These are phyloP conservation scores for Penicillium nucicola DNA, from an alignment of 495 filamentous ascomycete species.

Conservation along the genomic window DNA sequence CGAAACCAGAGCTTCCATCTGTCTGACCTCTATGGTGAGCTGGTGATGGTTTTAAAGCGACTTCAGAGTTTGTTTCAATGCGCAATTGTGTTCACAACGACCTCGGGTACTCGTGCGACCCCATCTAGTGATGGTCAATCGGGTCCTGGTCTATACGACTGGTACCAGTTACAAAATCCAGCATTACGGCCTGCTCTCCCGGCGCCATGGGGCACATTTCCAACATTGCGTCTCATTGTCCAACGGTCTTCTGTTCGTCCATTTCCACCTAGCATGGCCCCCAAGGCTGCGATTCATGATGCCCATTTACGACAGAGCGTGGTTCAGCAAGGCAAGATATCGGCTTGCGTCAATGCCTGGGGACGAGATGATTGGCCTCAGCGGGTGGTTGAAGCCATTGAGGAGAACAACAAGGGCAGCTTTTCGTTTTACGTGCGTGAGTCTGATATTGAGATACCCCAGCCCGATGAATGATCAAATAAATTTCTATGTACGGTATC, in stretches of 20 bases:
- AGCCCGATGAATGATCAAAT: slow-evolving; percentile 5
- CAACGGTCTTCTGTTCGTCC: slow-evolving; percentile 40
- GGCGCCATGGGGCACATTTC: slow-evolving; percentile 45
- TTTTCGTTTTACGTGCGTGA: slow-evolving; percentile 29
- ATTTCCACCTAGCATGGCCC: slow-evolving; percentile 53
- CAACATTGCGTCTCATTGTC: slow-evolving; percentile 45
- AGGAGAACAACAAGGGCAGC: slow-evolving; percentile 25
- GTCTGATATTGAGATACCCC: slow-evolving; percentile 17
- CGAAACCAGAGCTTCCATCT: slow-evolving; percentile 32
- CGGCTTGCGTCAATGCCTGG: slow-evolving; percentile 45
- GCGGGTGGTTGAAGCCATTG: slow-evolving; percentile 29
- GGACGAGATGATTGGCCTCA: slow-evolving; percentile 43
- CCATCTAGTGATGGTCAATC: slow-evolving; percentile 38
- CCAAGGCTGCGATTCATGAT: slow-evolving; percentile 54
- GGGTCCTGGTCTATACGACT: slow-evolving; percentile 32
- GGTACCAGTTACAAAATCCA: slow-evolving; percentile 29
- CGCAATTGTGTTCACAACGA: slow-evolving; percentile 35
- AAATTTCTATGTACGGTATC: not conserved
- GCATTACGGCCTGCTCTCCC: slow-evolving; percentile 42
- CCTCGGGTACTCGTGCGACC: slow-evolving; percentile 23
- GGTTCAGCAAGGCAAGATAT: slow-evolving; percentile 39
- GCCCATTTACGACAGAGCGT: slow-evolving; percentile 41
- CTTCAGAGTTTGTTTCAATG: slow-evolving; percentile 39
- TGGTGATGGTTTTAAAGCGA: slow-evolving; percentile 32
- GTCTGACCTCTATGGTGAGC: slow-evolving; percentile 31